These are phyloP conservation scores for Asterophora parasitica DNA, from an alignment of 768 basidiomycete species.

Conservation along the genomic window DNA sequence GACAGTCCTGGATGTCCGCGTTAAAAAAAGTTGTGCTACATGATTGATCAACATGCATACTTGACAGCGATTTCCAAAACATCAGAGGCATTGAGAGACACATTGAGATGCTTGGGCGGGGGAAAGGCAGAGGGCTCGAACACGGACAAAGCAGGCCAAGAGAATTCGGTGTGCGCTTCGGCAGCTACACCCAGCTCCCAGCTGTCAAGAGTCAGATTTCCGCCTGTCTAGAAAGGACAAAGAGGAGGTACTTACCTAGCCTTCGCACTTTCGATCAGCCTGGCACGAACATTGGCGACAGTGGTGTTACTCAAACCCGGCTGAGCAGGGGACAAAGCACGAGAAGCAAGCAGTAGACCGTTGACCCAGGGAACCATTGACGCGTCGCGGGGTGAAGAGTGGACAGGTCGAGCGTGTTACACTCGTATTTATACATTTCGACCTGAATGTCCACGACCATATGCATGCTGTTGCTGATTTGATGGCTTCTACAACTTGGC, in stretches of 20 bases:
- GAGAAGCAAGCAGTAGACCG: conserved; percentile 7
- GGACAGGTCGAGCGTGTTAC: background rate
- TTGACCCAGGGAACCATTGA: conserved; percentile 9
- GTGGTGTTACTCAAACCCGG: conserved; percentile 14
- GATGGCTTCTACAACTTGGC: conserved; percentile 2
- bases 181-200: conserved; percentile 60
- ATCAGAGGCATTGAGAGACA: conserved; percentile 29
- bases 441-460: background rate
- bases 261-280: conserved; percentile 9
- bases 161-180: conserved; percentile 51
- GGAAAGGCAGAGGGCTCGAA: conserved; percentile 39
- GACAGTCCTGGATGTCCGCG: conserved; percentile 28
- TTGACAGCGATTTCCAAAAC: conserved; percentile 36
- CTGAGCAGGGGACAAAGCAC: conserved; percentile 6
- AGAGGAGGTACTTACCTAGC: background rate
- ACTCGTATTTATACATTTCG: conserved; percentile 1
- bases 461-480: background rate
- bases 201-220: conserved; percentile 22
- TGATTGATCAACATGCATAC: conserved; percentile 28
- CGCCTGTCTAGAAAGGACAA: background rate
- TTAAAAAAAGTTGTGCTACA: background rate
- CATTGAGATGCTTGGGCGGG: conserved; percentile 29
- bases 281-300: conserved; percentile 12
- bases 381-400: background rate
- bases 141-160: conserved; percentile 45